Conservation (phyloP, 129 eudicot species). For the Lonicera japonica region DNA sequence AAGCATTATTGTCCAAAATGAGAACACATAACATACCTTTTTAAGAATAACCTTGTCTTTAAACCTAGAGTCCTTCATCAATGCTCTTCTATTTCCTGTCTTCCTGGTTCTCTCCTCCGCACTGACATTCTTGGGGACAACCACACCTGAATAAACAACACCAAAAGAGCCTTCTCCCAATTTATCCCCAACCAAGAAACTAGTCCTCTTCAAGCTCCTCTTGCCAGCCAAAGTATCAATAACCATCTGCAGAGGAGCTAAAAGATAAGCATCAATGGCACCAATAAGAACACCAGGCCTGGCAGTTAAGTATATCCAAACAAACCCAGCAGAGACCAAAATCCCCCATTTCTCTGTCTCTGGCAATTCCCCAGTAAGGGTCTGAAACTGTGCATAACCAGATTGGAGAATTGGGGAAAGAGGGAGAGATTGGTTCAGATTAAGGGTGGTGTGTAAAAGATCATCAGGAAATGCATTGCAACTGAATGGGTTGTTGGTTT, state of each 20-base stretch:
- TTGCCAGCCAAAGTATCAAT: conserved; percentile 55
- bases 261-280: conserved; percentile 78
- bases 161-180: conserved; percentile 97
- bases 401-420: conserved; percentile 42
- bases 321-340: conserved; percentile 53
- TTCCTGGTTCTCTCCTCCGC: conserved; percentile 41
- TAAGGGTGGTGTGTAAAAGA: conserved; percentile 34
- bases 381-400: conserved; percentile 41
- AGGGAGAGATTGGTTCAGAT: conserved; percentile 38
- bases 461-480: conserved; percentile 51
- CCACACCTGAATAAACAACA: conserved; percentile 79
- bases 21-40: conserved; percentile 39
- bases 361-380: conserved; percentile 36
- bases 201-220: conserved; percentile 54
- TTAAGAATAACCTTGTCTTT: conserved; percentile 85
- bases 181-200: conserved; percentile 70
- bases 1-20: too few relatives aligned
- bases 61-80: conserved; percentile 55
- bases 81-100: conserved; percentile 40
- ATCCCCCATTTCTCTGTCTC: conserved; percentile 74
- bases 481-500: conserved; percentile 22
- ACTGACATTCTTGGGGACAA: conserved; percentile 63
- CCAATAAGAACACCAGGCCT: conserved; percentile 92
- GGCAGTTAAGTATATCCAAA: conserved; percentile 92
- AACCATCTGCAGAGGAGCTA: conserved; percentile 70